Conservation (phyloP, 306 rosid genomes). For the Rubus idaeus region DNA sequence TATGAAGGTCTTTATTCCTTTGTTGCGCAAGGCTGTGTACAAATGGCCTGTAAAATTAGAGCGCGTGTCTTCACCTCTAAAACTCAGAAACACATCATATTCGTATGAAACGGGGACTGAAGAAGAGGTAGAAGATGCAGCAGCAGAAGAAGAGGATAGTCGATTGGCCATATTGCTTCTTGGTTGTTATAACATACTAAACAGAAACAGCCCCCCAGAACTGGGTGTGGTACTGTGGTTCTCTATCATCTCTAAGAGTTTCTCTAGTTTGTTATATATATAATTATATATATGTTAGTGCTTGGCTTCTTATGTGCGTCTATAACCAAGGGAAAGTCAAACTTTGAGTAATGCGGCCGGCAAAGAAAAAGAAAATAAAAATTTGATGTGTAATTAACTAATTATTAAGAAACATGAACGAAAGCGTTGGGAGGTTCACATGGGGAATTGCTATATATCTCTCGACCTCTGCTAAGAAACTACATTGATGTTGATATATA, state of each 20-base stretch:
- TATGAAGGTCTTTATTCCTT: neutral
- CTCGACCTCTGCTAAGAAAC: too few relatives aligned
- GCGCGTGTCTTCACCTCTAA: neutral
- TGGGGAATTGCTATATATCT: too few relatives aligned
- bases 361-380: too few relatives aligned
- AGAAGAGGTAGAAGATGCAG: neutral
- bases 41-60: neutral
- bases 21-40: neutral
- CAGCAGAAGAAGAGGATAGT: neutral
- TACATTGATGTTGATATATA: too few relatives aligned
- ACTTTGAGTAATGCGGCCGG: too few relatives aligned
- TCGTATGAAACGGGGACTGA: neutral
- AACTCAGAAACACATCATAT: neutral
- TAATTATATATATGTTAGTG: neutral
- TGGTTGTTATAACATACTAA: neutral
- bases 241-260: too few relatives aligned
- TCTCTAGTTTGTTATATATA: too few relatives aligned
- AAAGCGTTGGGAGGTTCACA: too few relatives aligned
- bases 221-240: neutral
- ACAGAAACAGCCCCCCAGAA: neutral
- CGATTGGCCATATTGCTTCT: neutral
- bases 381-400: too few relatives aligned
- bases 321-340: too few relatives aligned
- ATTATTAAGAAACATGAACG: too few relatives aligned
- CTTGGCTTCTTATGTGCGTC: too few relatives aligned